phyloP scores from a whole-genome alignment of 352 stramenopile species.

The Pythium insidiosum region DNA sequence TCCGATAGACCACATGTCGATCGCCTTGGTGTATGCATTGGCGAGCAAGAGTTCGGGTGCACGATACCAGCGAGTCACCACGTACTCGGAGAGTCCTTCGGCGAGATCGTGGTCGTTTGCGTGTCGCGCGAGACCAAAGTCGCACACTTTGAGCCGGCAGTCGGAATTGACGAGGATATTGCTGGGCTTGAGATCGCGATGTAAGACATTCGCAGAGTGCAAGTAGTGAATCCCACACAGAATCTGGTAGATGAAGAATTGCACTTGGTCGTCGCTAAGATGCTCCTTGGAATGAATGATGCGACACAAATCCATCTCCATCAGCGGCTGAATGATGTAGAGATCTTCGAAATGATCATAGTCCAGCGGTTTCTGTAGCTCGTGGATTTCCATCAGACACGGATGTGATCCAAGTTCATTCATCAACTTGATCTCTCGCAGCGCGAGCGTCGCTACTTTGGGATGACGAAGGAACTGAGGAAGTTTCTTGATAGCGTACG shows the following conservation, averaged over 20 bases:
- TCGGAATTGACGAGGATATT: slow-evolving; percentile 96
- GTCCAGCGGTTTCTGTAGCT: slow-evolving; percentile 72
- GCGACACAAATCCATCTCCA: slow-evolving; percentile 95
- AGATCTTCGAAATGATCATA: slow-evolving; percentile 94
- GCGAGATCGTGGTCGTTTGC: slow-evolving; percentile 71
- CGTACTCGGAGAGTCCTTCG: slow-evolving; percentile 88
- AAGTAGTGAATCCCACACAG: slow-evolving; percentile 94
- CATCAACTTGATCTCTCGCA: slow-evolving; percentile 88
- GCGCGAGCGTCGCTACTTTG: slow-evolving; percentile 74
- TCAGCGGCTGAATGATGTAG: slow-evolving; percentile 96
- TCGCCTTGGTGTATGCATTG: slow-evolving; percentile 77
- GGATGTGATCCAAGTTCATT: slow-evolving; percentile 69
- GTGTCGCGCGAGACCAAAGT: slow-evolving; percentile 84
- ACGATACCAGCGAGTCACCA: slow-evolving; percentile 93
- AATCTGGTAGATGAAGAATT: slow-evolving; percentile 97
- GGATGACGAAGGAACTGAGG: slow-evolving; percentile 77
- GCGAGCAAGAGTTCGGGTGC: slow-evolving; percentile 77
- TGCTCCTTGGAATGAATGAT: slow-evolving; percentile 85
- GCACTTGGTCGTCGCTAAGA: slow-evolving; percentile 91
- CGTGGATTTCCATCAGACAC: slow-evolving; percentile 76
- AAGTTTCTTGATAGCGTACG: slow-evolving; percentile 88
- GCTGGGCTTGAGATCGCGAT: slow-evolving; percentile 96
- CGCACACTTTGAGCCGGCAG: slow-evolving; percentile 82
- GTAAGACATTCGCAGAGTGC: slow-evolving; percentile 92
- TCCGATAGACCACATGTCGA: slow-evolving; percentile 96